phyloP scores from a whole-genome alignment of 2,329 filamentous ascomycete genomes.

The Sclerotinia trifoliorum region DNA sequence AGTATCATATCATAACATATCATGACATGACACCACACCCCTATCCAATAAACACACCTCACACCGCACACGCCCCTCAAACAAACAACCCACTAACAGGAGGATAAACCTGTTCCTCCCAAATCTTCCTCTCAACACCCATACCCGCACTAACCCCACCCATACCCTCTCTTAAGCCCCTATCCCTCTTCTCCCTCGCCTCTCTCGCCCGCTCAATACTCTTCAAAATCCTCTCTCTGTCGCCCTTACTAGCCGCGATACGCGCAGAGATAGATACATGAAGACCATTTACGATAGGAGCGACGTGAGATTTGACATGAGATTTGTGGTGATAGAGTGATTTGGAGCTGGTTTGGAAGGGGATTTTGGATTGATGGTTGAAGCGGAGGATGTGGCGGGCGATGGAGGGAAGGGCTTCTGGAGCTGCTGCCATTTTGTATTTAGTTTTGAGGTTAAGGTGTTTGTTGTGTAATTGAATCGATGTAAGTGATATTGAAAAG shows the following conservation, averaged over 20 bases:
- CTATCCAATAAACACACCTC: too few species aligned
- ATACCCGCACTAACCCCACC: too few species aligned
- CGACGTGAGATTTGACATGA: neutral
- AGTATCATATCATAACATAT: too few species aligned
- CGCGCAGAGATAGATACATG: neutral
- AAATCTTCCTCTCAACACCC: neutral
- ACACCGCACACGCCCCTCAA: neutral
- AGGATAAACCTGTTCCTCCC: constrained; percentile 14
- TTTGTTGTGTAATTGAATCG: neutral
- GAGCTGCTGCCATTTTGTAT: neutral
- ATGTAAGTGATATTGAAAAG: neutral
- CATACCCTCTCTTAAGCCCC: neutral
- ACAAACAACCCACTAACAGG: constrained; percentile 1
- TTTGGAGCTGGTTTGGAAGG: neutral
- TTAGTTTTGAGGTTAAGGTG: too few species aligned
- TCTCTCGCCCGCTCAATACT: neutral
- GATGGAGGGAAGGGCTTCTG: neutral
- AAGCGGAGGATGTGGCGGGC: constrained; percentile 7
- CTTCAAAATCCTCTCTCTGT: constrained; percentile 9
- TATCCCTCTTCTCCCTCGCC: neutral
- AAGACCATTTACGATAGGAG: too few species aligned
- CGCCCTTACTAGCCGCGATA: constrained; percentile 8
- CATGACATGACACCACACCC: too few species aligned
- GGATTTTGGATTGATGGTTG: neutral
- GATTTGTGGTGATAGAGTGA: neutral